Conservation (phyloP, 1,284 basidiomycete genomes). For the Xerocomus nothofagi region DNA sequence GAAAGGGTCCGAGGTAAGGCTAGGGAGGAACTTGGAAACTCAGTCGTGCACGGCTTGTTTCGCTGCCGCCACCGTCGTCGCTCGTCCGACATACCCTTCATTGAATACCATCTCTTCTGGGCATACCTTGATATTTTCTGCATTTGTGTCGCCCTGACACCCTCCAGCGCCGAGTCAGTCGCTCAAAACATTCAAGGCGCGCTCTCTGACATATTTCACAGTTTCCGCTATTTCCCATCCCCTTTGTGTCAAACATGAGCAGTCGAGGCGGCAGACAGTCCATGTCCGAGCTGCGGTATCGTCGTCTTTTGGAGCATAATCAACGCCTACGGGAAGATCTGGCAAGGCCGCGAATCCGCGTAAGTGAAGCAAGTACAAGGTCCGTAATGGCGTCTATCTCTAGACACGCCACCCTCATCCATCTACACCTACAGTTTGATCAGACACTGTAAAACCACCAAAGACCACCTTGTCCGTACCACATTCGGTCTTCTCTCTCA, state of each 20-base stretch:
- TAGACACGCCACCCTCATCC: constrained; percentile 9
- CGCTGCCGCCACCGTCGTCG: constrained; percentile 10
- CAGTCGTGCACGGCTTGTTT: constrained; percentile 12
- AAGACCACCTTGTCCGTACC: constrained; percentile 55
- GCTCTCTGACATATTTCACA: constrained; percentile 9
- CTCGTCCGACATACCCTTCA: constrained; percentile 6
- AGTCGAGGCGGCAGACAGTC: constrained; percentile 70
- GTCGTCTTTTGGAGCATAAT: constrained; percentile 92
- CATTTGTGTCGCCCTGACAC: background rate
- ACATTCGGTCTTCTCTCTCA: background rate
- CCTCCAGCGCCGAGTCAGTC: constrained; percentile 9
- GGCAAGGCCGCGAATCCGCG: constrained; percentile 80
- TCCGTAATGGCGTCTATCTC: constrained; percentile 41
- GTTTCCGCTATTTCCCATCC: constrained; percentile 5
- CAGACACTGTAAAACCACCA: constrained; percentile 87
- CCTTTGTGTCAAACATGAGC: constrained; percentile 47
- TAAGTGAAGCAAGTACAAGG: constrained; percentile 91
- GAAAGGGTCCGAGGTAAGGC: constrained; percentile 9
- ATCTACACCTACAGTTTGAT: constrained; percentile 63
- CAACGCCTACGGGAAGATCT: constrained; percentile 88
- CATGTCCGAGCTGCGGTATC: constrained; percentile 96
- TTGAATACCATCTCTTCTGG: constrained; percentile 1
- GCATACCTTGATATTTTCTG: background rate
- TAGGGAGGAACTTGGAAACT: constrained; percentile 10
- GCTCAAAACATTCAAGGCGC: background rate